Base-by-base conservation (phyloP, 2,329 filamentous ascomycete genomes). In the Nothophaeocryptopus gaeumannii region DNA sequence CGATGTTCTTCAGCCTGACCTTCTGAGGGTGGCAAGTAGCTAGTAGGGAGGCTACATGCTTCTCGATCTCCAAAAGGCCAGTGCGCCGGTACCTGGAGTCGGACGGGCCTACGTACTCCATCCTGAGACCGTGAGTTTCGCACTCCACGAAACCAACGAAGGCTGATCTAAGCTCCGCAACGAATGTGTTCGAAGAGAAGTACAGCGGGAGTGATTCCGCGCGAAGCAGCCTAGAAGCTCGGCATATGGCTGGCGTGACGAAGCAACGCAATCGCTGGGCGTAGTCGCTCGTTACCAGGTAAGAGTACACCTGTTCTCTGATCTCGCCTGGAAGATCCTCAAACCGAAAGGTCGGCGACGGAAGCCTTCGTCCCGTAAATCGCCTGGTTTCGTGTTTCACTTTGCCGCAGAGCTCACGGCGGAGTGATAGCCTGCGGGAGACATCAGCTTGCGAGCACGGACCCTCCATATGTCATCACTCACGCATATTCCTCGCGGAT, bases 161-260 rank as follows among this genome's bases (percentile, higher is more conserved):
- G 5, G 40, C 40, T 8, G 50, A 47, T 26, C 41, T 52, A 3
- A 52, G 31, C 29, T 52, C 50, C 10, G 52, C 47, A 7, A 54
- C 56, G 37, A 60, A 62, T 9, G 40, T 51, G 45, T 55, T 58
- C 31, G 36, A 39, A 1, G 47, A 39, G 30, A 59, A 60, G 50
- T 54, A 62, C n/a, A 60, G 37, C 2, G 53, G 56, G 11, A 60
- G 44, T 3, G 54, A 52, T 36, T 62, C 59, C 14, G 44, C 32
- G 9, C 58, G 54, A 5, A 54, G 44, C 31, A 55, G 54, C n/a
- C 15, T 37, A 8, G 47, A 62, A 8, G 51, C 44, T 7, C 45
- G 33, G 16, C 35, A 38, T 2, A 54, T 32, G 3, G 44, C 43
- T 11, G 52, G 47, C 8, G 45, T 37, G 0, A 30, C 32, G 15